Evolutionary conservation across 257 asterid species (phyloP).

Genomic region (Ehretia macrophylla): DNA sequence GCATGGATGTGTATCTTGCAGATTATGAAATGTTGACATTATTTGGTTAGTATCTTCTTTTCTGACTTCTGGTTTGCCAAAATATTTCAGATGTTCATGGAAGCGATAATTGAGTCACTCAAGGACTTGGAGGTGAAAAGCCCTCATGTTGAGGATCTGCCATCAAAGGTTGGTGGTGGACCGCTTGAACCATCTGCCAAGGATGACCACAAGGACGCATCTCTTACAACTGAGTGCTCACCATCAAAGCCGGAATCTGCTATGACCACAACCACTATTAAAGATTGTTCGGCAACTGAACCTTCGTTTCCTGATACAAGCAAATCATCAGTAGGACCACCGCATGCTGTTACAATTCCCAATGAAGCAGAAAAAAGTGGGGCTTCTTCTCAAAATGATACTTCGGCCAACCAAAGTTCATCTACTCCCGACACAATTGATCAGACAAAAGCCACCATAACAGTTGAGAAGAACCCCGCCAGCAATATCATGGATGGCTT

Average conservation of each 20-base stretch:
- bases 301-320: constrained; percentile 6
- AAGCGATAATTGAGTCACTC: constrained; percentile 73
- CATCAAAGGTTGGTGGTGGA: constrained; percentile 23
- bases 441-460: constrained; percentile 59
- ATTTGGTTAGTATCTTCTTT: neutral
- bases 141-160: constrained; percentile 20
- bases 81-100: constrained; percentile 69
- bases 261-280: constrained; percentile 14
- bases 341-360: constrained; percentile 5
- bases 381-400: constrained; percentile 15
- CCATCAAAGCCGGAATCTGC: constrained; percentile 19
- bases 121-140: constrained; percentile 43
- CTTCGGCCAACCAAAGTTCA: constrained; percentile 26
- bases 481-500: constrained; percentile 65
- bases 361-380: constrained; percentile 26
- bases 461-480: constrained; percentile 64
- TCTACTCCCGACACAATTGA: constrained; percentile 41
- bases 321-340: constrained; percentile 13
- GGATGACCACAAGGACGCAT: constrained; percentile 22
- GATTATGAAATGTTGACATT: neutral
- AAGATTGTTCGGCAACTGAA: constrained; percentile 14
- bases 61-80: constrained; percentile 5
- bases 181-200: constrained; percentile 29
- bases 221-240: constrained; percentile 10
- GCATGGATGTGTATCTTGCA: neutral